Evolutionary conservation across 345 rosid species (phyloP), one percentile per base, ranked within the genome.

Genomic region (Tarenaya hassleriana): DNA sequence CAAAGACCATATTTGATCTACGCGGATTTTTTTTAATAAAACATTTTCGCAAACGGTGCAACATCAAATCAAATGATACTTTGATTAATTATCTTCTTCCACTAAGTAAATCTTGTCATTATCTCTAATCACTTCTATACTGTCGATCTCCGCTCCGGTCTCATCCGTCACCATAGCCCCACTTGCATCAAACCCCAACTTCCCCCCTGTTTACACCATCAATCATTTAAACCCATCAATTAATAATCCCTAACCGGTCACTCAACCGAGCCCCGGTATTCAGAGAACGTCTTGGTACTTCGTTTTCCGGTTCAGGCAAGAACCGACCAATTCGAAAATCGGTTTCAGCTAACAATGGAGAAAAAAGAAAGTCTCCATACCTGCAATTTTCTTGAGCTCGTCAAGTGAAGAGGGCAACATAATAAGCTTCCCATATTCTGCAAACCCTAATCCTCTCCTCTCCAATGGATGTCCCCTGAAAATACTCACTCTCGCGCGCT

Each of bases 141-240:
- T 75, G 61, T 86, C 96, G 34, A 90, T 77, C 73, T 86, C 95
- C 12, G 94, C 68, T 17, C 97, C 94, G 66, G 67, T 86, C 73
- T 69, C 83, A 65, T 90, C 70, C 7, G 77, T 82, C 47, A 82
- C 75, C 54, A 66, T 60, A 14, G 68, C 67, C 63, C 68, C 75
- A 15, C 60, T 63, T 37, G 79, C 81, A 73, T 80, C 74, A 38
- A 86, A 70, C 44, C 84, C 94, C 18, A 90, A 62, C 73, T 78
- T 90, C 16, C 74, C 76, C 39, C 85, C 97, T 90, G 52, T 47
- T 48, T 37, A 50, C 32, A 34, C 41, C 41, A 31, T 29, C 14
- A 52, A 50, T 19, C 21, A 16, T 48, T 48, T 7, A 34, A 39
- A 38, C 10, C 8, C 18, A 11, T 47, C n/a, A 54, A 24, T 43